Percentiles rank a stretch among this genome's conserved stretches.
These are phyloP conservation scores for Lipomyces mesembrius DNA, from an alignment of 805 yeast genomes.

Conservation along the genomic window DNA sequence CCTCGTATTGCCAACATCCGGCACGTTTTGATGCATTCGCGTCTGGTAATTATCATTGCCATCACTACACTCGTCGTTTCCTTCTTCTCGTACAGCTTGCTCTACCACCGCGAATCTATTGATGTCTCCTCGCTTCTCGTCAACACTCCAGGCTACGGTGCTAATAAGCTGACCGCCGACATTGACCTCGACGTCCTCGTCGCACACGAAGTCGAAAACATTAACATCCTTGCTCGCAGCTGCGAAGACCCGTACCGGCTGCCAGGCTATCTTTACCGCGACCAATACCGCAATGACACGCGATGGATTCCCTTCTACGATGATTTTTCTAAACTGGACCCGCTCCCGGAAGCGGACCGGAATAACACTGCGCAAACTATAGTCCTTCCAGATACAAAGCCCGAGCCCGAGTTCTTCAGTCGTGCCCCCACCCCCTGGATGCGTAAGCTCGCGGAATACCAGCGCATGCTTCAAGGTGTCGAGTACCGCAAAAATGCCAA, in stretches of 20 bases:
- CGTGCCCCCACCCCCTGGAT: constrained; percentile 24
- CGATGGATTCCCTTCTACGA: constrained; percentile 24
- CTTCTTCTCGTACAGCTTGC: neutral
- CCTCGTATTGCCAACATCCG: neutral
- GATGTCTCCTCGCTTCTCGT: constrained; percentile 1
- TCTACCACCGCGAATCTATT: neutral
- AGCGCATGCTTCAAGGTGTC: constrained; percentile 2
- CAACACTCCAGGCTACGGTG: constrained; percentile 1
- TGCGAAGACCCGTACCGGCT: constrained; percentile 23
- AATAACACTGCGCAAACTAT: neutral
- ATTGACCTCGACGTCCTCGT: neutral
- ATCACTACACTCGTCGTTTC: constrained; percentile 3
- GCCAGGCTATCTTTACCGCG: constrained; percentile 25
- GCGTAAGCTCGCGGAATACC: constrained; percentile 14
- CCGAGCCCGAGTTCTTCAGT: constrained; percentile 10
- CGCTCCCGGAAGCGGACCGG: constrained; percentile 5
- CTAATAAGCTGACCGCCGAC: neutral
- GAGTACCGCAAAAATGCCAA: constrained; percentile 4
- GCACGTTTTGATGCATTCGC: neutral
- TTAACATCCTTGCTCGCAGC: neutral
- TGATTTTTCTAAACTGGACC: constrained; percentile 11
- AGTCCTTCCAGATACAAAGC: constrained; percentile 3
- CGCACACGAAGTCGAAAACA: constrained; percentile 2
- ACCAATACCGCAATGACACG: neutral
- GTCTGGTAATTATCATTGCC: constrained; percentile 2